Base-by-base conservation (phyloP, 805 yeast species). In the Yamadazyma insecticola region DNA sequence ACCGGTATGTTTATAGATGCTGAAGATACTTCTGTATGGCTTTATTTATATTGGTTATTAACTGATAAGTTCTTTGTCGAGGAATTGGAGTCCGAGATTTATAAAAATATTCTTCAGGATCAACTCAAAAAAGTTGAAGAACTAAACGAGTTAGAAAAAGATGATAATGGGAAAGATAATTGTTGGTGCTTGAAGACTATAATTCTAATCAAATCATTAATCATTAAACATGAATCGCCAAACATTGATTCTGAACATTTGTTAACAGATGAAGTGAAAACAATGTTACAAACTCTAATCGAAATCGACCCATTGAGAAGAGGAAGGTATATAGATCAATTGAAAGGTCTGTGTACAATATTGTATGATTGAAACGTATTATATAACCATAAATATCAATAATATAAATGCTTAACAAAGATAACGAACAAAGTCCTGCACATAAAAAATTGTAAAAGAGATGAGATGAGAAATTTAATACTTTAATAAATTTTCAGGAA, bases 1-100 rank as follows among this genome's bases (percentile, higher is more conserved):
- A 81, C 85, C 17, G 98, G 97, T 0, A 76, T 87, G 59, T 86
- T 79, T 50, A 86, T 95, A 43, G 97, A 92, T 52, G 89, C 95
- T 0, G 90, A 85, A 32, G 98, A 92, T 50, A 89, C 94, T 26
- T 84, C 96, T 0, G 82, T 86, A 0, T 92, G 97, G 97, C 68
- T 83, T 2, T 92, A 89, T 51, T 67, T 86, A 36, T 73, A 78
- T 30, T 92, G 97, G 97, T 63, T 90, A 14, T 49, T 75, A 6
- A 63, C 70, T 5, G 69, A 69, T 22, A 53, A 52, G 9, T 57
- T 72, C 20, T 60, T 74, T 21, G 48, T 51, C 5, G 34, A 38
- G n/a, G 48, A 41, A 7, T 41, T 57, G 29, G 31, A 34, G 31
- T 61, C 23, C 26, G 44, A 29, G 13, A 56, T 62, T 13, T 66